phyloP scores from a whole-genome alignment of 352 stramenopile genomes.

The Phytophthora fragariae region DNA sequence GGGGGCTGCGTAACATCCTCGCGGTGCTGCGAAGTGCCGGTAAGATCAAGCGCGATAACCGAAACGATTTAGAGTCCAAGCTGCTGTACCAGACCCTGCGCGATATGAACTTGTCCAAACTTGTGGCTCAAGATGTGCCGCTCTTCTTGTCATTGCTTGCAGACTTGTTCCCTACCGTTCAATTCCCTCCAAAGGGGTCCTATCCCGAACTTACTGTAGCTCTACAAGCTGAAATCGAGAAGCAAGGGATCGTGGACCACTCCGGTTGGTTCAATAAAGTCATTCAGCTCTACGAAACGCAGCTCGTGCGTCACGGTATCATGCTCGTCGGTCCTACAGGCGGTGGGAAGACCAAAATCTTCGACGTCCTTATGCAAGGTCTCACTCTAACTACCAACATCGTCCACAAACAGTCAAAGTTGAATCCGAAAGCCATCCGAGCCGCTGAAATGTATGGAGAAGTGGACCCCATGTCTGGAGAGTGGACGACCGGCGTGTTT shows the following conservation, averaged over 20 bases:
- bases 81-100: slow-evolving; percentile 91
- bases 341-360: slow-evolving; percentile 98
- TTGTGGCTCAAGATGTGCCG: slow-evolving; percentile 98
- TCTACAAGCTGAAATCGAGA: slow-evolving; percentile 90
- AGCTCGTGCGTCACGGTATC: slow-evolving; percentile 97
- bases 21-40: slow-evolving; percentile 89
- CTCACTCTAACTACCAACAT: slow-evolving; percentile 93
- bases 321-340: slow-evolving; percentile 98
- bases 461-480: slow-evolving; percentile 95
- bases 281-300: slow-evolving; percentile 98
- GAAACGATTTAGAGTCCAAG: slow-evolving; percentile 89
- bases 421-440: slow-evolving; percentile 98
- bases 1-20: slow-evolving; percentile 92
- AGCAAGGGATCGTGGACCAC: slow-evolving; percentile 91
- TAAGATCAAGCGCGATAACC: slow-evolving; percentile 92
- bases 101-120: slow-evolving; percentile 99
- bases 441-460: slow-evolving; percentile 99
- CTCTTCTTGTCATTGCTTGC: slow-evolving; percentile 97
- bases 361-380: slow-evolving; percentile 94
- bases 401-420: slow-evolving; percentile 95
- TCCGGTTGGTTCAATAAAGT: slow-evolving; percentile 95
- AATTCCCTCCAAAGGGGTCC: slow-evolving; percentile 92
- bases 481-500: slow-evolving; percentile 99
- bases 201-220: slow-evolving; percentile 96
- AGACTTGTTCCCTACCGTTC: slow-evolving; percentile 96